Evolutionary conservation across 192 early-diverging fungal species (phyloP).

Genomic region (Gaertneriomyces semiglobifer): DNA sequence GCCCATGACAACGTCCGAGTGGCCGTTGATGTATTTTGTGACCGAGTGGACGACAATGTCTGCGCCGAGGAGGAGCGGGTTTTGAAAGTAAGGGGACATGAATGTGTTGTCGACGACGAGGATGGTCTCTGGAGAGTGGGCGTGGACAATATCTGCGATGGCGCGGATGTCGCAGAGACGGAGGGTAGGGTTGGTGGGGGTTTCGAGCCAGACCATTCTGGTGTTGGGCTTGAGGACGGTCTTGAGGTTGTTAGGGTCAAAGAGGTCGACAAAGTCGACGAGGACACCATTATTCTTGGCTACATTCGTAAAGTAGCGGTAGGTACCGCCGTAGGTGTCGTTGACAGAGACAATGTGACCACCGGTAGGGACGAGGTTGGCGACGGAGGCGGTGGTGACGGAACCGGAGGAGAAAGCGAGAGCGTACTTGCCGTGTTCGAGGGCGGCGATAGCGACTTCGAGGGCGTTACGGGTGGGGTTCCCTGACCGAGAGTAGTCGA

Average conservation of each 20-base stretch:
- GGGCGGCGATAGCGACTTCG: conserved; percentile 83
- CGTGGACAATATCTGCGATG: conserved; percentile 72
- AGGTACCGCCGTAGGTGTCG: conserved; percentile 89
- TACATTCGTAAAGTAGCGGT: conserved; percentile 52
- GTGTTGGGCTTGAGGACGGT: conserved; percentile 76
- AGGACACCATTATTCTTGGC: conserved; percentile 65
- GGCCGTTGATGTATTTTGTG: conserved; percentile 98
- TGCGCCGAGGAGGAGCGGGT: conserved; percentile 86
- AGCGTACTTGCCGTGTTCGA: conserved; percentile 87
- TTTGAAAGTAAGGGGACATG: conserved; percentile 94
- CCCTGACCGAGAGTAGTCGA: conserved; percentile 94
- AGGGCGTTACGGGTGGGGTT: conserved; percentile 91
- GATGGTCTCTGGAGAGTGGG: conserved; percentile 58
- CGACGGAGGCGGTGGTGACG: conserved; percentile 81
- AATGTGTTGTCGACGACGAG: conserved; percentile 98
- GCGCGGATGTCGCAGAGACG: conserved; percentile 88
- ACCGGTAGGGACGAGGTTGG: conserved; percentile 72
- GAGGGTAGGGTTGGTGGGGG: conserved; percentile 94
- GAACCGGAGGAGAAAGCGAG: conserved; percentile 58
- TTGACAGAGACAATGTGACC: conserved; percentile 88
- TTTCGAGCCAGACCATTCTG: conserved; percentile 81
- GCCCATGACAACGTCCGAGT: conserved; percentile 98
- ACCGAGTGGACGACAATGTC: conserved; percentile 97
- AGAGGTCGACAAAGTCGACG: conserved; percentile 88
- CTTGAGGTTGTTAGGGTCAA: conserved; percentile 58